These are phyloP conservation scores for Fraxinus cuspidata DNA, from an alignment of 257 asterid species.

Conservation along the genomic window DNA sequence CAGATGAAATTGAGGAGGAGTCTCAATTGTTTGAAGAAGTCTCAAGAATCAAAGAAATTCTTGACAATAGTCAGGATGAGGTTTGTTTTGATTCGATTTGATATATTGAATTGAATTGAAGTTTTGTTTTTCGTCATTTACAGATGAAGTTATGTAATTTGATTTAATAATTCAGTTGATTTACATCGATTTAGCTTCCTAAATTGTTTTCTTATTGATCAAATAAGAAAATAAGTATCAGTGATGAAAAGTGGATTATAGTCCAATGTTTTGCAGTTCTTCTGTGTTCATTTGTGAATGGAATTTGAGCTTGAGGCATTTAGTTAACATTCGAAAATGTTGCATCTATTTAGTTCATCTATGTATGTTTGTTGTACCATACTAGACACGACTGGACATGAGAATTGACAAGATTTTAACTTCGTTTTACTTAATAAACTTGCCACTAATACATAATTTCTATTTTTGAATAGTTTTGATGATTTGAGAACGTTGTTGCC, in stretches of 20 bases:
- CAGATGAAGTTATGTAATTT: background rate
- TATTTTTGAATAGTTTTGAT: background rate
- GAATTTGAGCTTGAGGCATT: background rate
- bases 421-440: background rate
- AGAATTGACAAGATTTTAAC: background rate
- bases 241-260: background rate
- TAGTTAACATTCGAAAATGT: background rate
- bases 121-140: background rate
- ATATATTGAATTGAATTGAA: background rate
- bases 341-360: background rate
- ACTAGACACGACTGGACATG: background rate
- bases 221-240: background rate
- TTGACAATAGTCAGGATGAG: slow-evolving; percentile 51
- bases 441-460: background rate
- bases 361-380: no score
- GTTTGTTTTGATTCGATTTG: slow-evolving; percentile 28
- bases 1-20: slow-evolving; percentile 32
- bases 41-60: slow-evolving; percentile 39
- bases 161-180: background rate
- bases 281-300: background rate
- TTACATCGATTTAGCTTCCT: background rate
- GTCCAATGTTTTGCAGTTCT: slow-evolving; percentile 9
- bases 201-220: background rate
- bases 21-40: slow-evolving; percentile 20
- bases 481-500: slow-evolving; percentile 10